Evolutionary conservation across 31 red algal species (phyloP).

Genomic region (Porphyra umbilicalis): DNA sequence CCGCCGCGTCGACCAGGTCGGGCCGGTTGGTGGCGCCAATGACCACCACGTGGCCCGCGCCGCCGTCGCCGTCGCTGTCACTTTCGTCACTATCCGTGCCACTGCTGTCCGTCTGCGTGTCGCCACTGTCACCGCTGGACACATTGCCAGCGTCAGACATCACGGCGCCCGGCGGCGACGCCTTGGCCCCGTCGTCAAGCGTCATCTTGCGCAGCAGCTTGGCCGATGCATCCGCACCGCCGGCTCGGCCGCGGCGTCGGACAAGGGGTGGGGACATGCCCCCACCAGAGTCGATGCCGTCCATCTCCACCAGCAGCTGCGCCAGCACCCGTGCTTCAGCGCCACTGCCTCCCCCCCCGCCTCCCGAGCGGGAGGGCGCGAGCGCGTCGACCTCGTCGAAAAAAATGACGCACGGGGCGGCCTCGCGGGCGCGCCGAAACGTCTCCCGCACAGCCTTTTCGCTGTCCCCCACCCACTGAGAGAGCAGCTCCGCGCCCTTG

Average conservation of each 20-base stretch:
- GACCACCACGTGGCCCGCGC: conserved; percentile 35
- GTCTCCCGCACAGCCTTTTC: conserved; percentile 76
- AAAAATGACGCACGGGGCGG: conserved; percentile 81
- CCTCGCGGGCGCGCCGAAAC: conserved; percentile 58
- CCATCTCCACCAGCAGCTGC: conserved; percentile 86
- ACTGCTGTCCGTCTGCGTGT: background rate
- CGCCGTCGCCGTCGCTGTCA: background rate
- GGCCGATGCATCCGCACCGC: background rate
- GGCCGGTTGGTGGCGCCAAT: conserved; percentile 85
- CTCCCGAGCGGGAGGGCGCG: conserved; percentile 27
- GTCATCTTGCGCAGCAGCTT: background rate
- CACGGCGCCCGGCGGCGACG: background rate
- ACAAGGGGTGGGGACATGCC: background rate
- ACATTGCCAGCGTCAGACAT: background rate
- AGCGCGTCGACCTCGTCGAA: conserved; percentile 95
- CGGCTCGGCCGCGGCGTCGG: background rate
- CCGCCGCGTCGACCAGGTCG: conserved; percentile 62
- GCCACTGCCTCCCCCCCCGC: conserved; percentile 14
- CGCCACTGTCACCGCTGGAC: background rate
- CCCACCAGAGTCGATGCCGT: conserved; percentile 53
- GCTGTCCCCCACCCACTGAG: conserved; percentile 82
- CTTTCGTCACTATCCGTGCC: background rate
- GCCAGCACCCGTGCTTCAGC: conserved; percentile 77
- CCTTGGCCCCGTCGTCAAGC: background rate
- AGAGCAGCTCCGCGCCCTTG: conserved; percentile 80